Conservation (phyloP, 805 yeast genomes). For the Kodamaea hsintzibuensis region DNA sequence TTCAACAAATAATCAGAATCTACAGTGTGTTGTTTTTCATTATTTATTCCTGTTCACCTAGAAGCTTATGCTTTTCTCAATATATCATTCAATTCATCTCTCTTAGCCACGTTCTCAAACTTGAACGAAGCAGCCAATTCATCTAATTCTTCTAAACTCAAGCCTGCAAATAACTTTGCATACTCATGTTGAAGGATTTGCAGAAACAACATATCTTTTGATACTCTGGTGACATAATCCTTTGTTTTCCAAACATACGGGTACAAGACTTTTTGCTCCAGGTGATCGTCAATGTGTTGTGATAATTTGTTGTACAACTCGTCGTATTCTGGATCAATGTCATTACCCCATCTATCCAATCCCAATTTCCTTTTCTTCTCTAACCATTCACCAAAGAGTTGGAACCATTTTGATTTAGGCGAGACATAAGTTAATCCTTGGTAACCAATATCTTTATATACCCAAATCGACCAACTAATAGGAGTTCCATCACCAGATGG, state of each 20-base stretch:
- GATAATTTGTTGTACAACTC: slow-evolving; percentile 36
- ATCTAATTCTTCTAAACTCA: slow-evolving; percentile 47
- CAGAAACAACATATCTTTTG: slow-evolving; percentile 45
- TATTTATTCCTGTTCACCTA: too few relatives aligned
- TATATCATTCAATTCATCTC: slow-evolving; percentile 42
- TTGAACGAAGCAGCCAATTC: slow-evolving; percentile 53
- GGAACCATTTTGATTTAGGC: slow-evolving; percentile 44
- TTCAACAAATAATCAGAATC: too few relatives aligned
- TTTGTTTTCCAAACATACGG: slow-evolving; percentile 42
- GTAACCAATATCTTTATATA: slow-evolving; percentile 53
- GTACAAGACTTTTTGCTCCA: slow-evolving; percentile 36
- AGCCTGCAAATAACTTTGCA: slow-evolving; percentile 44
- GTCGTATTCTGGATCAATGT: slow-evolving; percentile 41
- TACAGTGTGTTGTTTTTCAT: background rate
- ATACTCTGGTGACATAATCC: slow-evolving; percentile 39
- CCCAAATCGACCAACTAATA: slow-evolving; percentile 54
- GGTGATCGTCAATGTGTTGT: slow-evolving; percentile 43
- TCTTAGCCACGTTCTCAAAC: slow-evolving; percentile 44
- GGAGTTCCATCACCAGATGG: slow-evolving; percentile 49
- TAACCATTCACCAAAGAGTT: slow-evolving; percentile 44
- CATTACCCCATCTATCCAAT: slow-evolving; percentile 52
- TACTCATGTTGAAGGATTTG: slow-evolving; percentile 47
- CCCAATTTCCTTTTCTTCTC: slow-evolving; percentile 46
- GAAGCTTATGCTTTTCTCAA: slow-evolving; percentile 17
- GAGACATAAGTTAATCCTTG: slow-evolving; percentile 51